Base-by-base conservation (phyloP, 2,329 filamentous ascomycete species). In the Magnaporthiopsis rhizophila region DNA sequence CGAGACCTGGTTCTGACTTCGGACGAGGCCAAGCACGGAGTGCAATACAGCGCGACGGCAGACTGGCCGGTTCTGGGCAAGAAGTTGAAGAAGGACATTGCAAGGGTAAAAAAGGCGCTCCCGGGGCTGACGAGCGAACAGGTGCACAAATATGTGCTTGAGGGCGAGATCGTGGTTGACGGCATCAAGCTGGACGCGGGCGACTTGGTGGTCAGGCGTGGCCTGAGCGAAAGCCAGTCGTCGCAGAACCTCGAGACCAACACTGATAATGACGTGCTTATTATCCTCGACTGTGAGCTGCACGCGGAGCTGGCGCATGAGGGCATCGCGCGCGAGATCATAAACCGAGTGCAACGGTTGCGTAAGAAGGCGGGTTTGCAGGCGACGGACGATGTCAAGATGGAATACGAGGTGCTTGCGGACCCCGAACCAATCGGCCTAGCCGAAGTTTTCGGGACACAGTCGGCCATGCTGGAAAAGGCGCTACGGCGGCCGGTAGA, bases 61-160 rank as follows among this genome's bases (percentile, higher is more conserved):
- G 95, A 99, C 76, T 97, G 95, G 89, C 92, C 95, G 18, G 89
- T 91, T 2, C 83, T 99, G 21, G 95, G 95, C 68, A 97, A 97
- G 85, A 98, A 98, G 80, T 84, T 98, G 70, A 96, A 96, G 83
- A 97, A 97, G 78, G 93, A 97, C 72, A 91, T 92, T 68, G 86
- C 88, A 68, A 91, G 89, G 74, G 92, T 98, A 69, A 96, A 96
- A 81, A 96, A 94, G 78, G 92, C 91, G 2, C 80, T 99, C 59
- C 93, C 93, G 7, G 82, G 79, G 56, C 80, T 99, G 61, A 90
- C 84, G 26, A 93, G 88, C 69, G 86, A 91, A 13, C 85, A 97
- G 69, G 92, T 97, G 66, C 91, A 93, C 74, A 79, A 81, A 56
- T 99, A 92, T 74, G 81, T 95, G 57, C 78, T 84, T 58, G 83